Evolutionary conservation across 2,329 filamentous ascomycete genomes (phyloP).

Genomic region (Aspergillus uvarum): DNA sequence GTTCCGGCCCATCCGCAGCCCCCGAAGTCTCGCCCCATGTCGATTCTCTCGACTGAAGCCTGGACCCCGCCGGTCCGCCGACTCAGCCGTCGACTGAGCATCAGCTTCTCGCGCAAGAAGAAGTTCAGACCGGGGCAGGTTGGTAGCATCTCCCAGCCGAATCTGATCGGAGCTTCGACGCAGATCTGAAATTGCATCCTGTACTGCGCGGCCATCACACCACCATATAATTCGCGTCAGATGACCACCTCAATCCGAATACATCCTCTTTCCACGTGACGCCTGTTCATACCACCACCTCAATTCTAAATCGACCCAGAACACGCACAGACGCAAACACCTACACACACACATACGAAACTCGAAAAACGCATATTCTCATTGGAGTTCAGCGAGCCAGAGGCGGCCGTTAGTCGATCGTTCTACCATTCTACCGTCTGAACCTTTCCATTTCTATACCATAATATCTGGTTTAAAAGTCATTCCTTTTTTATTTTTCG

Average conservation of each 20-base stretch:
- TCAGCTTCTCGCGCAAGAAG: conserved; percentile 26
- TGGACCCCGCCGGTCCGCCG: conserved; percentile 21
- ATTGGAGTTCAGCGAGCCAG: conserved; percentile 8
- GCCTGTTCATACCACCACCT: not conserved
- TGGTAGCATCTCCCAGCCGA: conserved; percentile 34
- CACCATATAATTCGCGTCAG: conserved; percentile 1
- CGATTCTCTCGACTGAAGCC: conserved; percentile 26
- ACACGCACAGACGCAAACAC: not conserved
- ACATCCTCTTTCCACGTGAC: not conserved
- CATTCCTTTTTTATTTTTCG: not conserved
- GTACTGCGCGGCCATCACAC: conserved; percentile 4
- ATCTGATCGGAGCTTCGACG: conserved; percentile 35
- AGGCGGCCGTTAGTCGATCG: conserved; percentile 5
- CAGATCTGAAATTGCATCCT: conserved; percentile 21
- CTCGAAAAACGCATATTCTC: not conserved
- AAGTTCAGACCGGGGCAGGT: conserved; percentile 12
- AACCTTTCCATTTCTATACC: not conserved
- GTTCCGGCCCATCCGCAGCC: conserved; percentile 18
- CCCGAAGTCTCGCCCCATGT: conserved; percentile 24
- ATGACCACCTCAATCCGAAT: conserved; percentile 1
- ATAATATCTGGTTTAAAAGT: conserved; percentile 8
- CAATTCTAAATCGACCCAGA: not conserved
- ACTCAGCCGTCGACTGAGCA: conserved; percentile 28
- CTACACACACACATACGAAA: not conserved
- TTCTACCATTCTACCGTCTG: not conserved